Evolutionary conservation across 2,329 filamentous ascomycete genomes (phyloP).

Genomic region (Pseudocercospora macadamiae): DNA sequence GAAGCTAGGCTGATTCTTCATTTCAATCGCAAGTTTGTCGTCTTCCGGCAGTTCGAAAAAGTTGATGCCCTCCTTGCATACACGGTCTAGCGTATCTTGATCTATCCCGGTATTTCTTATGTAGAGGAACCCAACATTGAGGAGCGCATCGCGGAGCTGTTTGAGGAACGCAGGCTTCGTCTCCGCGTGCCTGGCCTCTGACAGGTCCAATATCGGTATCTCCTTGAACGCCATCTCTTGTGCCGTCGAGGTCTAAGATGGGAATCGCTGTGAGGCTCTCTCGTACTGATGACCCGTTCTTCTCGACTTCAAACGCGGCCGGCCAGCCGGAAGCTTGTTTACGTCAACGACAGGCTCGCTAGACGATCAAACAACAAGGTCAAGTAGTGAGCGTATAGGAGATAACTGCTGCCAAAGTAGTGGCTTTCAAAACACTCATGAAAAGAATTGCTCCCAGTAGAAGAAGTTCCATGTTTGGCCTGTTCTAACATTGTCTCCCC

Average conservation of each 20-base stretch:
- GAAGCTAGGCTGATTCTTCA: slow-evolving; percentile 52
- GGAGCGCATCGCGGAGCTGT: slow-evolving; percentile 72
- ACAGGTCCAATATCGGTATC: slow-evolving; percentile 77
- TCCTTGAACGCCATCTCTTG: slow-evolving; percentile 59
- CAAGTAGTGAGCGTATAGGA: slow-evolving; percentile 17
- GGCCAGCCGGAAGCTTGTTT: not conserved
- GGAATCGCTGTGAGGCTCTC: not conserved
- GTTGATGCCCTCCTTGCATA: slow-evolving; percentile 67
- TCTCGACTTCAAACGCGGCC: too few species aligned
- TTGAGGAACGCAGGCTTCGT: slow-evolving; percentile 74
- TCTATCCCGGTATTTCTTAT: slow-evolving; percentile 77
- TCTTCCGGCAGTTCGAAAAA: slow-evolving; percentile 78
- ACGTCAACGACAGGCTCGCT: not conserved
- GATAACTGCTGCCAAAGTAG: slow-evolving; percentile 20
- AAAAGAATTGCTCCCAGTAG: slow-evolving; percentile 21
- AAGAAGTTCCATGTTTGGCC: slow-evolving; percentile 22
- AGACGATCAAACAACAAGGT: not conserved
- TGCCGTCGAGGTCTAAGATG: not conserved
- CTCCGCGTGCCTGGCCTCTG: slow-evolving; percentile 62
- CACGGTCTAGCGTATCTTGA: slow-evolving; percentile 64
- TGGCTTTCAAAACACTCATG: slow-evolving; percentile 23
- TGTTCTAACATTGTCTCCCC: not conserved
- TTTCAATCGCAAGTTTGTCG: slow-evolving; percentile 68
- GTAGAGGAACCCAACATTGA: slow-evolving; percentile 89
- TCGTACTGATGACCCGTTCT: not conserved